A percentile compares a stretch with the other conserved stretches of the same genome.
phyloP scores from a whole-genome alignment of 75 land plant genomes.

The Sequoia sempervirens region DNA sequence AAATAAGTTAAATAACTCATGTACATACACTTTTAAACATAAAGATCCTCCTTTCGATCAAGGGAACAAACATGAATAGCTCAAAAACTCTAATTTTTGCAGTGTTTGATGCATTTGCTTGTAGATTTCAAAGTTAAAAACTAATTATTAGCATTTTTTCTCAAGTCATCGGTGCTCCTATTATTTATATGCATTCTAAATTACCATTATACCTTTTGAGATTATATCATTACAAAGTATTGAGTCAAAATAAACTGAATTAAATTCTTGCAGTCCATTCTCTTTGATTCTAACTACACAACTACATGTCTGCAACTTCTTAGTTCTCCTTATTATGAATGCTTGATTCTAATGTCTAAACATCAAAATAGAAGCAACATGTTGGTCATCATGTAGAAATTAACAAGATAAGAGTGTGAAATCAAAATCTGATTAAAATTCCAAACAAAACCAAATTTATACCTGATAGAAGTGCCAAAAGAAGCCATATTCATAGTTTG shows the following conservation, averaged over 20 bases:
- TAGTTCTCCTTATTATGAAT: background rate
- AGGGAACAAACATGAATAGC: background rate
- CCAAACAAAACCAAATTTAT: constrained; percentile 9
- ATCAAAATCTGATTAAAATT: background rate
- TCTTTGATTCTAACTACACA: background rate
- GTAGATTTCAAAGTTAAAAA: background rate
- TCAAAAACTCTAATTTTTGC: background rate
- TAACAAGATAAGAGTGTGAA: background rate
- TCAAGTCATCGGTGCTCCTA: background rate
- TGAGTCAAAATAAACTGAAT: background rate
- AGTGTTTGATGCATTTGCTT: too few species aligned
- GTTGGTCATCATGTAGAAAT: background rate
- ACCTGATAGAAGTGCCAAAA: constrained; percentile 99
- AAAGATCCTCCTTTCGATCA: background rate
- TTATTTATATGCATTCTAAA: too few species aligned
- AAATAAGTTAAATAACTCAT: background rate
- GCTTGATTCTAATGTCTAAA: background rate
- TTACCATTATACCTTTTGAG: background rate
- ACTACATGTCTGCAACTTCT: background rate
- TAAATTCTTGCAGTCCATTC: background rate
- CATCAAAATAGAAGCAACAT: background rate
- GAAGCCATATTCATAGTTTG: constrained; percentile 98
- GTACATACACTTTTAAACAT: background rate
- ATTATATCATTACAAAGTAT: too few species aligned
- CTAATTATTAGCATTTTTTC: background rate